Conservation (phyloP, 768 basidiomycete genomes). For the Peribolospora baueri region DNA sequence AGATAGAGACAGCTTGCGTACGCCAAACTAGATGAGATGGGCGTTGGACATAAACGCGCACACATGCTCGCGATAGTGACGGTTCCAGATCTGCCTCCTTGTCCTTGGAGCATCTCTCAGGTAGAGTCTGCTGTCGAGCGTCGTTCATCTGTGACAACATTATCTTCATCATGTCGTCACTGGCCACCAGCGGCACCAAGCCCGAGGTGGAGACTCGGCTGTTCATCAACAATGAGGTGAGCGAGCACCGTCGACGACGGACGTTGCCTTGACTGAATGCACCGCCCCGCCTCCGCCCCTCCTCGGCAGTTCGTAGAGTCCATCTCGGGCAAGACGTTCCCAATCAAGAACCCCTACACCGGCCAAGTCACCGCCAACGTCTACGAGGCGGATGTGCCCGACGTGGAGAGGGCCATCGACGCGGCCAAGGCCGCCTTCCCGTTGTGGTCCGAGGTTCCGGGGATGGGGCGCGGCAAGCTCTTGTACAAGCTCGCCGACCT, state of each 20-base stretch:
- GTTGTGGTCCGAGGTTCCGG: not conserved
- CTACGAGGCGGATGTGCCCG: not conserved
- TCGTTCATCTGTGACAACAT: no score
- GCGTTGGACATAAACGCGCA: no score
- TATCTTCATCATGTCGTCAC: no score
- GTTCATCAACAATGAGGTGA: slow-evolving; percentile 3
- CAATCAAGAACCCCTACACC: slow-evolving; percentile 4
- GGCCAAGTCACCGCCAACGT: slow-evolving; percentile 3
- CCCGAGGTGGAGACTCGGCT: slow-evolving; percentile 1
- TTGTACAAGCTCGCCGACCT: slow-evolving; percentile 11
- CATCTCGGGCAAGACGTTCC: not conserved
- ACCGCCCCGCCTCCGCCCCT: no score
- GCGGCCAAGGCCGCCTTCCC: slow-evolving; percentile 4
- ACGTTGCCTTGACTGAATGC: no score
- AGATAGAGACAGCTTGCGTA: no score
- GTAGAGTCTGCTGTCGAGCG: no score
- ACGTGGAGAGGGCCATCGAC: slow-evolving; percentile 7
- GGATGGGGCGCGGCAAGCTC: not conserved
- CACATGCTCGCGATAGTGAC: no score
- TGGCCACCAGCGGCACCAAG: no score
- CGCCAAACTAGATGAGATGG: no score
- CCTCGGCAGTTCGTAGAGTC: not conserved
- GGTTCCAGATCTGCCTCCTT: no score
- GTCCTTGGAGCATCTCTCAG: no score
- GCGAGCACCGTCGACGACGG: not conserved